Percentiles rank a stretch among this genome's conserved stretches.
Evolutionary conservation across 176 grass and related monocot species (phyloP).

Genomic region (Bonia amplexicaulis): DNA sequence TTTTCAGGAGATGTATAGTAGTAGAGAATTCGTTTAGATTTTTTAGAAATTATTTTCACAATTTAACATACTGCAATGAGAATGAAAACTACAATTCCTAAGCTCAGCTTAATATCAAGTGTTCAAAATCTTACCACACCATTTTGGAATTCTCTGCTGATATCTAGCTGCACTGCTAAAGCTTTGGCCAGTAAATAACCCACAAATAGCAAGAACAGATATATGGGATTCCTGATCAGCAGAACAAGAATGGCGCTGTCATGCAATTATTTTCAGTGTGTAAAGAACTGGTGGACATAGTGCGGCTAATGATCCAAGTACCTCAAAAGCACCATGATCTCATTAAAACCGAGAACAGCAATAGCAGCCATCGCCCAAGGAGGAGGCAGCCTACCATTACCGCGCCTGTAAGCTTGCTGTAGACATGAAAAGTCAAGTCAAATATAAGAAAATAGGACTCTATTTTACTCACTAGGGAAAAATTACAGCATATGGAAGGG

Average conservation of each 20-base stretch:
- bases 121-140: conserved; percentile 60
- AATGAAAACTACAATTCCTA: neutral
- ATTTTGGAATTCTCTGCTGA: conserved; percentile 69
- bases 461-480: neutral
- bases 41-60: neutral
- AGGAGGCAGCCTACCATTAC: conserved; percentile 72
- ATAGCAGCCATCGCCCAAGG: conserved; percentile 84
- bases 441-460: neutral
- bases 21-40: neutral
- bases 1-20: neutral
- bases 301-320: conserved; percentile 6
- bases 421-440: conserved; percentile 21
- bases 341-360: conserved; percentile 84
- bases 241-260: conserved; percentile 19
- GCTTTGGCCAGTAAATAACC: conserved; percentile 65
- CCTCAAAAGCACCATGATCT: conserved; percentile 64
- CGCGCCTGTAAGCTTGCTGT: conserved; percentile 71
- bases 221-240: conserved; percentile 78
- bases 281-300: neutral
- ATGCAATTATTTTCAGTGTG: conserved; percentile 11
- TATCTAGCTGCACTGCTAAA: conserved; percentile 67
- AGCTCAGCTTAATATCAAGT: neutral
- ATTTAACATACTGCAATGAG: neutral
- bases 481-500: neutral
- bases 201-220: conserved; percentile 72